phyloP scores from a whole-genome alignment of 2,329 filamentous ascomycete species.

The Colletotrichum acutatum region DNA sequence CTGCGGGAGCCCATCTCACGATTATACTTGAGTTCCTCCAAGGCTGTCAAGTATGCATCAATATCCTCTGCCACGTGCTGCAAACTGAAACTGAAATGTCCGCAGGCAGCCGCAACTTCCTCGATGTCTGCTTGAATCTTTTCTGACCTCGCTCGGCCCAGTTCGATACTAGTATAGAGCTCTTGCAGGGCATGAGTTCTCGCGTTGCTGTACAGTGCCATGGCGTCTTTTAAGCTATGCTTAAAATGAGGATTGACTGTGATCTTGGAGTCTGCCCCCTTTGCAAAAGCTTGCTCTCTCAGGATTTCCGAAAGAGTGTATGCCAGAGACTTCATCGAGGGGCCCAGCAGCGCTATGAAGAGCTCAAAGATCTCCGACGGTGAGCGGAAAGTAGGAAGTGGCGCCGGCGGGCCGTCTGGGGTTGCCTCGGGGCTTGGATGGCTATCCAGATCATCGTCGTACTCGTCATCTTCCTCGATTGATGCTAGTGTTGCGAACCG shows the following conservation, averaged over 20 bases:
- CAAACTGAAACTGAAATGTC: constrained; percentile 93
- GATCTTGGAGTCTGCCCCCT: constrained; percentile 74
- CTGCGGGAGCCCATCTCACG: constrained; percentile 70
- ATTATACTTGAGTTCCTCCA: constrained; percentile 85
- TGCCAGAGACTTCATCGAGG: constrained; percentile 95
- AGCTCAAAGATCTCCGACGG: constrained; percentile 90
- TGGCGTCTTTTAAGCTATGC: constrained; percentile 82
- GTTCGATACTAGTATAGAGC: constrained; percentile 83
- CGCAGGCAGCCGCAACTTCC: constrained; percentile 96
- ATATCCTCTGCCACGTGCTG: constrained; percentile 93
- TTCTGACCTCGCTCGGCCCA: constrained; percentile 74
- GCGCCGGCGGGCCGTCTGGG: constrained; percentile 37
- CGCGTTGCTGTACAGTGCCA: constrained; percentile 81
- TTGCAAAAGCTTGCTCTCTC: constrained; percentile 84
- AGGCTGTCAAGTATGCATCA: constrained; percentile 80
- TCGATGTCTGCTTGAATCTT: constrained; percentile 93
- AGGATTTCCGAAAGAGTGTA: constrained; percentile 91
- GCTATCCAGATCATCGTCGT: constrained; percentile 17
- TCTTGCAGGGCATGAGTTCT: constrained; percentile 80
- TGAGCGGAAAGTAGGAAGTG: constrained; percentile 58
- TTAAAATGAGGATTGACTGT: constrained; percentile 83
- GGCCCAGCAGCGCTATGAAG: constrained; percentile 89
- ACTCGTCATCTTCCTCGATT: constrained; percentile 73
- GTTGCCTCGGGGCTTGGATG: constrained; percentile 57
- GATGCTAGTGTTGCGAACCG: constrained; percentile 62